These are phyloP conservation scores for Zygoascus flipseniorum DNA, from an alignment of 805 yeast genomes.

Conservation along the genomic window DNA sequence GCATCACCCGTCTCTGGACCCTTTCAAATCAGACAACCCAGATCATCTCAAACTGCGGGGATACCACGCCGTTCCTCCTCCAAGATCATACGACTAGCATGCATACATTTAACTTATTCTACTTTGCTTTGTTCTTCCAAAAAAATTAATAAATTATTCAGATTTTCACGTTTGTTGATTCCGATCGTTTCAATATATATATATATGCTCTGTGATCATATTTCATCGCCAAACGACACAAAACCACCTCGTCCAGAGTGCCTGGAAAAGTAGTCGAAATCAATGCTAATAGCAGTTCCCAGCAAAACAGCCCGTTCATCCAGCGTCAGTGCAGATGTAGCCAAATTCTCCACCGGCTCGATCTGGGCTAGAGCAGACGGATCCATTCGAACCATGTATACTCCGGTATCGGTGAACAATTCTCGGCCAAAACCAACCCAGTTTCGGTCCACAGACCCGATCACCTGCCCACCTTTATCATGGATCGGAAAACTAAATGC, in stretches of 20 bases:
- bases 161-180: no score
- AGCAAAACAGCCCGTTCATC: constrained; percentile 81
- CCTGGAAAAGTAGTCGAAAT: constrained; percentile 94
- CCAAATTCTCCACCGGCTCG: constrained; percentile 42
- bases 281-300: constrained; percentile 85
- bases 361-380: constrained; percentile 52
- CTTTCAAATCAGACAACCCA: background rate
- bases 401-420: constrained; percentile 89
- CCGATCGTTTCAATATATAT: background rate
- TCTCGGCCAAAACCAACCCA: constrained; percentile 96
- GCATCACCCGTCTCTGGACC: background rate
- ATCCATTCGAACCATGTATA: constrained; percentile 79
- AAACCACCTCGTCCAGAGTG: constrained; percentile 41
- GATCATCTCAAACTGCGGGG: background rate
- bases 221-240: constrained; percentile 9
- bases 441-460: constrained; percentile 79
- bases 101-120: no score
- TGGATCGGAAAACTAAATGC: constrained; percentile 77
- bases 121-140: no score
- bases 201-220: background rate
- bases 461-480: constrained; percentile 47
- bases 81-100: constrained; percentile 1
- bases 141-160: no score
- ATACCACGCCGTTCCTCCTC: constrained; percentile 12
- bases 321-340: constrained; percentile 44